Evolutionary conservation across 768 basidiomycete genomes (phyloP).

Genomic region (Chiua virens): DNA sequence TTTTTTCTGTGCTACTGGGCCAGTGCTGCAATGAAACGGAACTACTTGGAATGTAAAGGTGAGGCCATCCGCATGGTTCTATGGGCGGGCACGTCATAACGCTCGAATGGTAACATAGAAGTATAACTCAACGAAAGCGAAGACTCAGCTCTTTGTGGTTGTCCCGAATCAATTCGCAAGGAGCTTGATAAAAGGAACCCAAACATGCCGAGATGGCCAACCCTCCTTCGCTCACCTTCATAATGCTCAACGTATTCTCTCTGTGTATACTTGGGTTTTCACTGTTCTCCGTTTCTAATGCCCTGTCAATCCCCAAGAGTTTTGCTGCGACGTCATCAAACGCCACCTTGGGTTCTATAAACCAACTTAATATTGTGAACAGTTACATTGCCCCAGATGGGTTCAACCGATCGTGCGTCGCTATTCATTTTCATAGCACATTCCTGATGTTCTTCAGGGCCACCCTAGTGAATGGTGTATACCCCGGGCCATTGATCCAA

Average conservation of each 20-base stretch:
- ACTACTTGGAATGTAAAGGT: background rate
- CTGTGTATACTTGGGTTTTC: slow-evolving; percentile 6
- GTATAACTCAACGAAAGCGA: background rate
- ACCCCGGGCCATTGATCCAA: too few relatives aligned
- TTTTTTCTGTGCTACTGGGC: too few relatives aligned
- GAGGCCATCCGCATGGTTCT: background rate
- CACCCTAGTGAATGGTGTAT: too few relatives aligned
- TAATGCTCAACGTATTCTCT: slow-evolving; percentile 1
- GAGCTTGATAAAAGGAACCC: slow-evolving; percentile 5
- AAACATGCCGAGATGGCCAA: too few relatives aligned
- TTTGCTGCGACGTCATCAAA: background rate
- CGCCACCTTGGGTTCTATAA: slow-evolving; percentile 3
- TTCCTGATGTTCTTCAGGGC: too few relatives aligned
- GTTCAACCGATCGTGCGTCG: too few relatives aligned
- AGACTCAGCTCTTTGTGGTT: background rate
- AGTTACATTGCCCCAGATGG: too few relatives aligned
- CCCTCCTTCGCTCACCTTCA: too few relatives aligned
- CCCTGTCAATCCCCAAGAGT: background rate
- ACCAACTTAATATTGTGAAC: too few relatives aligned
- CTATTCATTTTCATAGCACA: too few relatives aligned
- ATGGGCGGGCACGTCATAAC: background rate
- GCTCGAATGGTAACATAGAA: background rate
- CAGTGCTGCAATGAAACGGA: too few relatives aligned
- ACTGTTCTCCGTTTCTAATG: slow-evolving; percentile 6
- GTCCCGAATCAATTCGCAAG: background rate